Conservation (phyloP, 495 filamentous ascomycete genomes). For the Lepraria neglecta region DNA sequence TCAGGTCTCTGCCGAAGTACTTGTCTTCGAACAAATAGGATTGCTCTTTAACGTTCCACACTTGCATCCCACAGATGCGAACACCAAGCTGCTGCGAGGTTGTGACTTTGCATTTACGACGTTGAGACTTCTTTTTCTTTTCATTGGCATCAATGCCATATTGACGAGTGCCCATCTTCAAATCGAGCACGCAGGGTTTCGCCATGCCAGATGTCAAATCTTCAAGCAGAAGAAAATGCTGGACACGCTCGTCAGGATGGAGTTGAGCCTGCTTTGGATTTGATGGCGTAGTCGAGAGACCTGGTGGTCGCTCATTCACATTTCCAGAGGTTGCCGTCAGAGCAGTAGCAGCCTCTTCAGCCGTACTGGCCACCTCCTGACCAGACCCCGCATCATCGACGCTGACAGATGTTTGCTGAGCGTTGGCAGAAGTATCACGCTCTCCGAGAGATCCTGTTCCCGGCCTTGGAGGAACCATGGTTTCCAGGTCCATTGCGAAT, state of each 20-base stretch:
- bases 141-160: constrained; percentile 91
- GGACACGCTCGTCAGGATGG: constrained; percentile 62
- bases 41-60: constrained; percentile 81
- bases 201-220: constrained; percentile 96
- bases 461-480: constrained; percentile 23
- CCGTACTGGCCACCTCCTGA: not conserved
- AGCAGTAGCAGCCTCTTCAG: not conserved
- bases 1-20: constrained; percentile 87
- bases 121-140: constrained; percentile 89
- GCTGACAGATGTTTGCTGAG: not conserved
- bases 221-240: constrained; percentile 92
- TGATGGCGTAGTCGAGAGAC: constrained; percentile 35
- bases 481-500: constrained; percentile 64
- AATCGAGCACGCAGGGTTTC: constrained; percentile 88
- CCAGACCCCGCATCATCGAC: not conserved
- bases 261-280: constrained; percentile 80
- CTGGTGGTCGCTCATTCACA: not conserved
- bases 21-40: constrained; percentile 90
- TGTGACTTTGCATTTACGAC: constrained; percentile 83
- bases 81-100: constrained; percentile 90
- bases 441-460: not conserved
- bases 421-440: not conserved
- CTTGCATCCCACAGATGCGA: constrained; percentile 89
- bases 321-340: not conserved
- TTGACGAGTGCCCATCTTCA: constrained; percentile 99